Conservation (phyloP, 2,329 filamentous ascomycete genomes). For the Drechslerella dactyloides region DNA sequence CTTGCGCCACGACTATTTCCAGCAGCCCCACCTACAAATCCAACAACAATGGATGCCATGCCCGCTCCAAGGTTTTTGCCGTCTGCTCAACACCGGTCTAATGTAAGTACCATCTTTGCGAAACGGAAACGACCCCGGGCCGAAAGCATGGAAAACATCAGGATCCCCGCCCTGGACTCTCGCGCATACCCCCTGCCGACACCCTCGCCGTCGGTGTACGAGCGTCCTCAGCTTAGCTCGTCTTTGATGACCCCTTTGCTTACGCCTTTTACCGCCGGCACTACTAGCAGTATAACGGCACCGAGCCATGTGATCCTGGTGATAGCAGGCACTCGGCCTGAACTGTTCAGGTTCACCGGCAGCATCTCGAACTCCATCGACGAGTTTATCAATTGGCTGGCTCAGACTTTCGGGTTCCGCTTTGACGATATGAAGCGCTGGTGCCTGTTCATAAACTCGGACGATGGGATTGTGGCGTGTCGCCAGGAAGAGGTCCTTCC, state of each 20-base stretch:
- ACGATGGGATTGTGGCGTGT: conserved; percentile 20
- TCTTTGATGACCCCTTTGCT: conserved; percentile 44
- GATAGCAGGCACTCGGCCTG: conserved; percentile 34
- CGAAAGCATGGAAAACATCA: conserved; percentile 40
- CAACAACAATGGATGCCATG: conserved; percentile 8
- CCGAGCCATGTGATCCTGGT: conserved; percentile 41
- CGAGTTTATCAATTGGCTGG: conserved; percentile 33
- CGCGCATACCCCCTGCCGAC: conserved; percentile 37
- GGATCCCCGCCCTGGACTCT: conserved; percentile 39
- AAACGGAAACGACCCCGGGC: conserved; percentile 45
- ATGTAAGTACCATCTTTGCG: conserved; percentile 14
- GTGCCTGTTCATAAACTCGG: conserved; percentile 36
- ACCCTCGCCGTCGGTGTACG: conserved; percentile 40
- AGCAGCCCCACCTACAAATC: conserved; percentile 10
- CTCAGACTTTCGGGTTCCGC: conserved; percentile 22
- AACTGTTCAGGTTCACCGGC: conserved; percentile 40
- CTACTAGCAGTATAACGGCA: conserved; percentile 31
- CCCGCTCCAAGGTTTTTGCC: conserved; percentile 24
- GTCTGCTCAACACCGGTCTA: conserved; percentile 26
- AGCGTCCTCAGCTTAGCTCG: conserved; percentile 26
- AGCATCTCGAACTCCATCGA: conserved; percentile 38
- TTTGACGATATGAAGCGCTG: conserved; percentile 32
- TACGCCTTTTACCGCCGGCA: conserved; percentile 43
- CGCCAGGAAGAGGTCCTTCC: conserved; percentile 26
- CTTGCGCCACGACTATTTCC: no score